Percentiles rank a stretch among this genome's conserved stretches.
Conservation (phyloP, 192 early-diverging fungal genomes). For the Piromyces sp. region DNA sequence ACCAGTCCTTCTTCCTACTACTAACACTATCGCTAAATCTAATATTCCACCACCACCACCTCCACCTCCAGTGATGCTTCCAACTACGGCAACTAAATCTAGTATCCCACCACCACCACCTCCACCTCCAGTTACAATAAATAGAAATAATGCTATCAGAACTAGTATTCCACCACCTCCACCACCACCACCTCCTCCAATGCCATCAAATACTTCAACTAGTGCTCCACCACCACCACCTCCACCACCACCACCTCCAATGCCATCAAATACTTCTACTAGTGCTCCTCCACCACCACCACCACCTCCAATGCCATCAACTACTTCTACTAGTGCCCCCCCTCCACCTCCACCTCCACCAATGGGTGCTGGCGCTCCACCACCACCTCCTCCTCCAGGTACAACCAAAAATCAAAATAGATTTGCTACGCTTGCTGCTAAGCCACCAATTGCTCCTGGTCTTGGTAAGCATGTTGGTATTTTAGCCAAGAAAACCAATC, state of each 20-base stretch:
- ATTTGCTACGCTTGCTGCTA: not conserved
- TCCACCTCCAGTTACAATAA: not conserved
- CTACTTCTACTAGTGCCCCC: not conserved
- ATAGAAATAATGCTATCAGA: not conserved
- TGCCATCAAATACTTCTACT: too few species aligned
- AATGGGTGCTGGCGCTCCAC: not conserved
- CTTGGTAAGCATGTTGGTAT: not conserved
- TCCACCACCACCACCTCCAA: not conserved
- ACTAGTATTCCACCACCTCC: not conserved
- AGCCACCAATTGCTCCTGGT: not conserved
- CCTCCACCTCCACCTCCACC: not conserved
- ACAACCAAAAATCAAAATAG: not conserved
- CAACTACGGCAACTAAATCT: too few species aligned
- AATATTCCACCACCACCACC: not conserved
- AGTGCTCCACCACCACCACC: too few species aligned
- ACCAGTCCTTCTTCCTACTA: not conserved
- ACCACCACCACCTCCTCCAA: not conserved
- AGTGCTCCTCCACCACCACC: not conserved
- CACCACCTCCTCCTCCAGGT: not conserved
- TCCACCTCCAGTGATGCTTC: slow-evolving; percentile 1
- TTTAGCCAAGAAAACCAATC: not conserved
- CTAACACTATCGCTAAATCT: not conserved
- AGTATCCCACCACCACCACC: not conserved
- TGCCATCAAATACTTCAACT: too few species aligned
- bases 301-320: not conserved